phyloP scores from a whole-genome alignment of 495 filamentous ascomycete species.

The Podospora pseudopauciseta region DNA sequence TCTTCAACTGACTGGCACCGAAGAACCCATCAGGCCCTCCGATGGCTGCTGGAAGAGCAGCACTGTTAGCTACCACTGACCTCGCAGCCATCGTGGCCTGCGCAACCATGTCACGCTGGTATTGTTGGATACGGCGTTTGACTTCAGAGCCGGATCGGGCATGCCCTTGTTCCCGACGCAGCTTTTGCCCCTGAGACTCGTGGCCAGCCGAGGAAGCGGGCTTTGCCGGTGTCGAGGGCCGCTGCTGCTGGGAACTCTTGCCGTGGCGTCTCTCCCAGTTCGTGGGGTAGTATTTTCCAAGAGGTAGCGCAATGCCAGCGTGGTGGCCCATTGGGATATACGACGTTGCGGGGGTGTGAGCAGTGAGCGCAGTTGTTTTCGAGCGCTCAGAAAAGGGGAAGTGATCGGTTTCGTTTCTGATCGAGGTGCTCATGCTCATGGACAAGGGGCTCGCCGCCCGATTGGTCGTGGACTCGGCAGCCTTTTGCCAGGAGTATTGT shows the following conservation, averaged over 20 bases:
- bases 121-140: slow-evolving; percentile 51
- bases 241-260: slow-evolving; percentile 8
- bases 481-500: slow-evolving; percentile 31
- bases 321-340: slow-evolving; percentile 40
- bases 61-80: not conserved
- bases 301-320: not conserved
- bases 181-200: slow-evolving; percentile 32
- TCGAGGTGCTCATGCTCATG: not conserved
- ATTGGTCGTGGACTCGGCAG: slow-evolving; percentile 24
- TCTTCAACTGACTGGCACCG: slow-evolving; percentile 27
- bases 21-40: not conserved
- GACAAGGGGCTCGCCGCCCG: not conserved
- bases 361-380: slow-evolving; percentile 16
- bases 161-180: slow-evolving; percentile 18
- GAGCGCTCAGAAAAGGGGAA: slow-evolving; percentile 13
- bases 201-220: slow-evolving; percentile 2
- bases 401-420: not conserved
- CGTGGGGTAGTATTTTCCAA: slow-evolving; percentile 49
- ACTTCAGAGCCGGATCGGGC: slow-evolving; percentile 43
- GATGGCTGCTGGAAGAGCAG: not conserved
- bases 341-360: not conserved
- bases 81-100: slow-evolving; percentile 37
- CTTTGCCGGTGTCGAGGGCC: slow-evolving; percentile 20
- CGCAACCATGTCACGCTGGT: slow-evolving; percentile 58
- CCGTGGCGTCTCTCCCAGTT: slow-evolving; percentile 45